Base-by-base conservation (phyloP, 2,329 filamentous ascomycete species). In the Thermothelomyces thermophilus region DNA sequence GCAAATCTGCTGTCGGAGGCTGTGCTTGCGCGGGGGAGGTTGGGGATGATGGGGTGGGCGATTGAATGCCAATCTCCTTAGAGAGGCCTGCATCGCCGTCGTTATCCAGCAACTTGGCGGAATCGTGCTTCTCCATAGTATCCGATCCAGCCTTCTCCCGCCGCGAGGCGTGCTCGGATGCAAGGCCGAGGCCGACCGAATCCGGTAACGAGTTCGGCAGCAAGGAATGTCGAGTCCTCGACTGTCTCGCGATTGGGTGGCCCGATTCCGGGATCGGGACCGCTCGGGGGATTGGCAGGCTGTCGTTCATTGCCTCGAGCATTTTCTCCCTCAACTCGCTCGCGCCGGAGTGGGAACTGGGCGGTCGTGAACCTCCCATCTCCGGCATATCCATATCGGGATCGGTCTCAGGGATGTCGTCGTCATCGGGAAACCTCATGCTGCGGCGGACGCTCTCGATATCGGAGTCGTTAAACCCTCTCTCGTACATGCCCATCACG, bases 401-500 rank as follows among this genome's bases (percentile, higher is more conserved):
- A 17, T 59, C 57, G 34, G 55, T 41, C n/a, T 56, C 54, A 26
- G 47, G 46, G 22, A 41, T 45, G n/a, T 61, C 58, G 5, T 67
- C 61, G 22, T 68, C 65, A 35, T 57, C 56, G 17, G 53, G 33
- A 45, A 58, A 56, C 17, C 52, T 46, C 48, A 56, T 55, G 46
- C 56, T 62, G 17, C 54, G 55, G 16, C 55, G 56, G 5, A 59
- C 43, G 37, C 52, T 59, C 46, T 76, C 73, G 16, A 69, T 64
- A 4, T 69, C 70, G 6, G 73, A 73, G 41, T 72, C 72, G 48
- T 69, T 71, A 60, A 84, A 84, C 11, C 80, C 81, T 56, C 75
- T 73, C 62, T 83, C 81, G 64, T 84, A 86, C 71, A 83, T 82
- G 62, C 78, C 82, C 67, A 87, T 84, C 48, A 89, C 76, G 70